Percentiles rank a stretch among this genome's conserved stretches.
These are phyloP conservation scores for Achlya hypogyna DNA, from an alignment of 352 stramenopile genomes.

Conservation along the genomic window DNA sequence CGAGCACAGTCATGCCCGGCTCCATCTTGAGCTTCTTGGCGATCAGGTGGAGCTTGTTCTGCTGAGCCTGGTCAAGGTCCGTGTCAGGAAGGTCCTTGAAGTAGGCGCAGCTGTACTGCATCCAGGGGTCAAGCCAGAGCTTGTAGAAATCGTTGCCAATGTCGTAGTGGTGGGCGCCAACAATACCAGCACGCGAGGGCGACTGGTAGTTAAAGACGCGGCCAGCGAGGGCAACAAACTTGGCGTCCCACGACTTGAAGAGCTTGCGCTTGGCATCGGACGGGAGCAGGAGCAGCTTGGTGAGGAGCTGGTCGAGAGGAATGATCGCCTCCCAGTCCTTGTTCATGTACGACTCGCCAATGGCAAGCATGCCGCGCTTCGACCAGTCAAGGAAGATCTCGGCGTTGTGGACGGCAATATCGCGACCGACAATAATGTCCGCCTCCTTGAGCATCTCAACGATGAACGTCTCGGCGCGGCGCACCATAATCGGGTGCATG, in stretches of 20 bases:
- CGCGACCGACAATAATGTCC: constrained; percentile 68
- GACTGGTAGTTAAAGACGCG: constrained; percentile 85
- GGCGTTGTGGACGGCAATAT: constrained; percentile 75
- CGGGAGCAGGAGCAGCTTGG: constrained; percentile 54
- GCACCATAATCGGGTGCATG: constrained; percentile 59
- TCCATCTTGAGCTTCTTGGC: constrained; percentile 81
- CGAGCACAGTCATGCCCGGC: constrained; percentile 73
- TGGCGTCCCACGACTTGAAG: constrained; percentile 82
- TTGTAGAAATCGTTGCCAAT: constrained; percentile 86
- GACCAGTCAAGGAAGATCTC: constrained; percentile 83
- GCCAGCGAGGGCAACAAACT: constrained; percentile 60
- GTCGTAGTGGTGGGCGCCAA: constrained; percentile 80
- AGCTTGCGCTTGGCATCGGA: constrained; percentile 71
- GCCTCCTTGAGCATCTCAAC: constrained; percentile 70
- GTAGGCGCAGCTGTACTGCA: constrained; percentile 84
- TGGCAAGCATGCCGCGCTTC: constrained; percentile 72
- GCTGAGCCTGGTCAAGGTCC: constrained; percentile 74
- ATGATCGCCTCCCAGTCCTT: constrained; percentile 81
- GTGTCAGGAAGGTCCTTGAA: constrained; percentile 67
- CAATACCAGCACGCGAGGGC: constrained; percentile 67
- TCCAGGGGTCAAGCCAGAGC: constrained; percentile 79
- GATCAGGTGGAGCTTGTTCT: constrained; percentile 83
- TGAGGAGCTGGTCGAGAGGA: constrained; percentile 67
- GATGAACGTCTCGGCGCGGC: constrained; percentile 66
- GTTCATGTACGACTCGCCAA: constrained; percentile 84